A percentile compares a stretch with the other conserved stretches of the same genome.
Conservation (phyloP, 2,329 filamentous ascomycete species). For the Nakataea oryzae region DNA sequence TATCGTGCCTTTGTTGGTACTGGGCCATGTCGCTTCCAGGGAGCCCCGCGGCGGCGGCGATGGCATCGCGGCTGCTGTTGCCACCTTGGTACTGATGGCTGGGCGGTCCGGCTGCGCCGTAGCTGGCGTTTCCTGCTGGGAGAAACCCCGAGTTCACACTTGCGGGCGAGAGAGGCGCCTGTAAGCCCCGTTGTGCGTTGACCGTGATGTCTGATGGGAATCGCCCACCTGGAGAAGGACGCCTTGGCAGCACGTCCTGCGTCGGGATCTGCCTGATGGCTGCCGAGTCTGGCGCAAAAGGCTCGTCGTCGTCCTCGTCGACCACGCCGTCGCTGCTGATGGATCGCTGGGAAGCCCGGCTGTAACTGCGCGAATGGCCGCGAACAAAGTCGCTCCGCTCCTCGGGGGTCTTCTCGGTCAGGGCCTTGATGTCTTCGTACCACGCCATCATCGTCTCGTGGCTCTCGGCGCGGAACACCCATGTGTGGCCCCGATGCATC, state of each 20-base stretch:
- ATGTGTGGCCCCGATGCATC: constrained; percentile 74
- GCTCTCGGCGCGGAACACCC: constrained; percentile 61
- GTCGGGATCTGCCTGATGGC: constrained; percentile 39
- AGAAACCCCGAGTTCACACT: constrained; percentile 61
- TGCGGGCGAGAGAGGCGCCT: constrained; percentile 62
- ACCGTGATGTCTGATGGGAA: constrained; percentile 93
- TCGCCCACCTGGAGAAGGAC: constrained; percentile 85
- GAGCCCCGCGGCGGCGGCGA: constrained; percentile 46
- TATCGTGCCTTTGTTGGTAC: constrained; percentile 20
- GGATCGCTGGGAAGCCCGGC: constrained; percentile 51
- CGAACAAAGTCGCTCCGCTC: constrained; percentile 83
- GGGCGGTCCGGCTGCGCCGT: not conserved
- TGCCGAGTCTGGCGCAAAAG: constrained; percentile 45
- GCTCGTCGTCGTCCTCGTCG: constrained; percentile 63
- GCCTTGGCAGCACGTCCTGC: constrained; percentile 43
- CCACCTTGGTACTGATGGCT: not conserved
- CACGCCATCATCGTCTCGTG: constrained; percentile 96
- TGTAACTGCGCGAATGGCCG: constrained; percentile 68
- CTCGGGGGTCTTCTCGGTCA: constrained; percentile 82
- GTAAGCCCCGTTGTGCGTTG: constrained; percentile 67
- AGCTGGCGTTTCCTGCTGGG: constrained; percentile 2
- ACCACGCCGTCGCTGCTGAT: constrained; percentile 66
- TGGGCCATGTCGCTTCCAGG: constrained; percentile 32
- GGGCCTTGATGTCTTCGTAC: constrained; percentile 82
- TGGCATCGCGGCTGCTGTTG: constrained; percentile 29